Base-by-base conservation (phyloP, 2,329 filamentous ascomycete species). In the Onygena corvina region DNA sequence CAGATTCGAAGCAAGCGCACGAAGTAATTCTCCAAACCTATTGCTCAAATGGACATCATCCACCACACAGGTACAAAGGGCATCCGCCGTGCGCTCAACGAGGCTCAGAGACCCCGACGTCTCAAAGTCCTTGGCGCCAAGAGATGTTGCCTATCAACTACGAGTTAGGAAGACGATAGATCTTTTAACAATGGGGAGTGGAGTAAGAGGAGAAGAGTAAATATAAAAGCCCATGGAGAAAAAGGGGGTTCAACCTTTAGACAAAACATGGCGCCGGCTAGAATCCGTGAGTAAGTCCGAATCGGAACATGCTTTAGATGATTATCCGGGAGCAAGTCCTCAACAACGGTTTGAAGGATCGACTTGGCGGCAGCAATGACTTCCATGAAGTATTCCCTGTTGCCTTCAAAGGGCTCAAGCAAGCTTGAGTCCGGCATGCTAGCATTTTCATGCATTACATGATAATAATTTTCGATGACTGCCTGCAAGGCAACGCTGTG, bases 11-110 rank as follows among this genome's bases (percentile, higher is more conserved):
- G 47, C 52, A 30, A 57, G 49, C 11, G 55, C 55, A 11, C 52
- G 49, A 23, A 57, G 52, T 2, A 57, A 47, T 33, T 57, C 55
- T 4, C 55, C 55, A 38, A 92, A 92, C 5, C 85, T 78, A 52
- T 84, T 87, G 25, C 71, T 72, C 2, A 79, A 69, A 59, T 79
- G 76, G 6, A 78, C 74, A 56, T 79, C 76, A 54, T 79, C 76
- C 11, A 78, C 75, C 25, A 76, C 74, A 58, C 71, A 73, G 23
- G 68, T 73, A 31, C 71, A 68, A 34, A 79, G 65, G 5, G 73
- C 73, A 34, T 70, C 66, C 3, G 75, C 71, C 1, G 73, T 75
- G 14, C 68, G 65, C 50, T 74, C 71, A 42, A 78, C 67, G 3
- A 77, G 64, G 8, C 63, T 65, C 3, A 78, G 64, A 1, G 70